Evolutionary conservation across 2,329 filamentous ascomycete species (phyloP).

Genomic region (Penicillium sp.): DNA sequence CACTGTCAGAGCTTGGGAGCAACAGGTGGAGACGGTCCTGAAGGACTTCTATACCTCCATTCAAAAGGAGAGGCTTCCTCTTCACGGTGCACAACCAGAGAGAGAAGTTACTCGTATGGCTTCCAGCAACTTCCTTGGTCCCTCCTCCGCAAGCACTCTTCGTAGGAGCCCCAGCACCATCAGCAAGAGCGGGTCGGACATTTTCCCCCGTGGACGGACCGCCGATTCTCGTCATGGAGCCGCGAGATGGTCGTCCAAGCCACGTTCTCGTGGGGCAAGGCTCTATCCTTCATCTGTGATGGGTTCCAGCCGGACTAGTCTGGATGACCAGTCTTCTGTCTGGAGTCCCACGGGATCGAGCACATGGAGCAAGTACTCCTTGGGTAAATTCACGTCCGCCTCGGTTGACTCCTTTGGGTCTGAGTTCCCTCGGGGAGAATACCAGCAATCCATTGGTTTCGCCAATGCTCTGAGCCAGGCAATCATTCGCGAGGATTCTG

Average conservation of each 20-base stretch:
- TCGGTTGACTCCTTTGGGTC: conserved; percentile 88
- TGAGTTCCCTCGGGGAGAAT: conserved; percentile 68
- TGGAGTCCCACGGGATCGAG: conserved; percentile 92
- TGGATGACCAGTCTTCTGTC: conserved; percentile 83
- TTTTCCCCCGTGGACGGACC: conserved; percentile 63
- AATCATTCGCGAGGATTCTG: conserved; percentile 76
- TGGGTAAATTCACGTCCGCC: conserved; percentile 84
- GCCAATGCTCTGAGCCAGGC: conserved; percentile 94
- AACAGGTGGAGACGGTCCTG: conserved; percentile 81
- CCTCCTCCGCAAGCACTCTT: conserved; percentile 60
- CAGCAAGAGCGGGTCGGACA: conserved; percentile 86
- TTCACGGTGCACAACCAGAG: conserved; percentile 64
- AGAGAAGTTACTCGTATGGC: conserved; percentile 35
- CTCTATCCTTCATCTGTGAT: conserved; percentile 72
- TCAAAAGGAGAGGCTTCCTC: conserved; percentile 74
- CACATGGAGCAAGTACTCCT: conserved; percentile 89
- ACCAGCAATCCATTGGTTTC: conserved; percentile 95
- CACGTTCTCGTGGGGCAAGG: conserved; percentile 67
- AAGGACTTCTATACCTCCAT: conserved; percentile 91
- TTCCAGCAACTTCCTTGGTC: conserved; percentile 64
- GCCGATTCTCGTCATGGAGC: conserved; percentile 59
- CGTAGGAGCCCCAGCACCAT: conserved; percentile 84
- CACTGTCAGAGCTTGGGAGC: conserved; percentile 73
- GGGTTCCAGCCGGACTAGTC: conserved; percentile 85
- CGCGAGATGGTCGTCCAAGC: conserved; percentile 77